phyloP scores from a whole-genome alignment of 208 protist species.

The Acanthamoeba sp. region DNA sequence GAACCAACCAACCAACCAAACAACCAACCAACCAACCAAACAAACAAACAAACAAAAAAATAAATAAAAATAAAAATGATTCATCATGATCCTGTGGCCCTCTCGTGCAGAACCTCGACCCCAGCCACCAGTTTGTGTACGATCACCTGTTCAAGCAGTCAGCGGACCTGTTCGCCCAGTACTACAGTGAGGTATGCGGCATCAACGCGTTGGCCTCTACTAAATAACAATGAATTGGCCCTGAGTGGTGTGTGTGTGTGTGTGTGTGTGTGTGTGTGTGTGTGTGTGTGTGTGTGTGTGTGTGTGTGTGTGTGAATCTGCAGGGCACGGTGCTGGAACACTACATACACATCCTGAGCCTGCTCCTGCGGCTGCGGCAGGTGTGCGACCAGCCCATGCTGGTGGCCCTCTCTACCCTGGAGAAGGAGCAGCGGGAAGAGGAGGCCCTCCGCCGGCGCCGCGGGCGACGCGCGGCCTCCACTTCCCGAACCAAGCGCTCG shows the following conservation, averaged over 20 bases:
- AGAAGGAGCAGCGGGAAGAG: neutral
- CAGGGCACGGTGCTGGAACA: constrained; percentile 84
- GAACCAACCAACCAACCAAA: no score
- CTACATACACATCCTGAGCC: constrained; percentile 85
- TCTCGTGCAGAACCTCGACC: neutral
- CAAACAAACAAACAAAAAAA: no score
- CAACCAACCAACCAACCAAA: no score
- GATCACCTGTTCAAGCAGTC: neutral
- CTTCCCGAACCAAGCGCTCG: neutral
- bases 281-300: no score
- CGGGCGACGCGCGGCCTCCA: neutral
- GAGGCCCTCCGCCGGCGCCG: neutral
- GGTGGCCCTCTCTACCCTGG: neutral
- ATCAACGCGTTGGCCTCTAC: no score
- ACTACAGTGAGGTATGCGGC: constrained; percentile 4
- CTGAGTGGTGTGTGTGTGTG: neutral
- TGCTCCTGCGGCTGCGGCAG: constrained; percentile 88
- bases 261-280: no score
- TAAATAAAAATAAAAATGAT: no score
- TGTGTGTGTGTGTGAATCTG: no score
- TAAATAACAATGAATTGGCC: no score
- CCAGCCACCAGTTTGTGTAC: neutral
- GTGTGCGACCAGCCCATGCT: constrained; percentile 87
- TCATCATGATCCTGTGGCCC: no score
- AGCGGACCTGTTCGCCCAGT: neutral